Base-by-base conservation (phyloP, 208 protist species). In the Strigomonas culicis region DNA sequence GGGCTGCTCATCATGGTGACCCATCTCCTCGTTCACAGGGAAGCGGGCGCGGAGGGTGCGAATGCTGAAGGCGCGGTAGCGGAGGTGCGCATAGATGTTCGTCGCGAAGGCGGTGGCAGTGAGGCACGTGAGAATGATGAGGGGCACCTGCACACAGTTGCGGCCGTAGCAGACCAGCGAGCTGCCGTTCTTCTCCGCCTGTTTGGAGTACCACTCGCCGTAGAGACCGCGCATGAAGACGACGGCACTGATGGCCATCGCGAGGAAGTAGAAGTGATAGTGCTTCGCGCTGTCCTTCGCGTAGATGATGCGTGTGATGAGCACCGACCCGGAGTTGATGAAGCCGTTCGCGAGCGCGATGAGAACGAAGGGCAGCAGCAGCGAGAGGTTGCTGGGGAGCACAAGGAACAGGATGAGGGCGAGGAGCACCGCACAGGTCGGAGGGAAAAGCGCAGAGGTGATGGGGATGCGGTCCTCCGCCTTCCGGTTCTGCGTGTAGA, bases 381-480 rank as follows among this genome's bases (percentile, higher is more conserved):
- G 51, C 8, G 59, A 24, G 34, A 39, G 34, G 28, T 56, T 10
- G 27, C 24, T 28, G 22, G 59, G 72, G 22, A 59, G 62, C 27
- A 69, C 39, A 0, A 66, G 60, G 31, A 79, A 69, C 19, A 79
- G 65, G 1, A 79, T 50, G n/a, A 70, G 27, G 27, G 73, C 39
- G 10, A 78, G 36, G 3, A 82, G 60, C 32, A 78, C 63, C 36
- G 27, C 60, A 39, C 21, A 30, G 11, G 76, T 60, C 17, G 76
- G 76, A 21, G 69, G 17, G 50, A 77, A 82, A 11, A 75, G 51
- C 4, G 65, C 44, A 51, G 32, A n/a, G 1, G 76, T 78, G 30
- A 82, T 75, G 36, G 76, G 76, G 57, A 82, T 78, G 24, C 76
- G 72, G 2, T 78, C 58, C 53, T 77, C 76, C 22, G 72, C 56